Percentiles rank a stretch among this genome's conserved stretches.
Evolutionary conservation across 768 basidiomycete species (phyloP).

Genomic region (Termitomyces bulborhizus): DNA sequence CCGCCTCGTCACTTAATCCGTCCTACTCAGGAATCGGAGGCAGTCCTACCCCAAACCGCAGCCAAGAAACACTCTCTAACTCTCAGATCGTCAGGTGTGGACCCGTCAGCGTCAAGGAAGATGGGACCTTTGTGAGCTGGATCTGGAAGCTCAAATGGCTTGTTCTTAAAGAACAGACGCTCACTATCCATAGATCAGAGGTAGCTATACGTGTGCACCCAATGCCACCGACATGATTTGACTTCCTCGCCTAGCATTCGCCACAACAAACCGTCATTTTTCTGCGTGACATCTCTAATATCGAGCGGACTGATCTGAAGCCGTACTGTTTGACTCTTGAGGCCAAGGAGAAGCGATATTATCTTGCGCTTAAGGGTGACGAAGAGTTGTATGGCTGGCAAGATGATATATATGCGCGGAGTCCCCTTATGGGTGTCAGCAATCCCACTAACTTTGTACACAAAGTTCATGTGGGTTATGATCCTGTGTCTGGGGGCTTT

Average conservation of each 20-base stretch:
- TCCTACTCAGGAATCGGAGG: conserved; percentile 82
- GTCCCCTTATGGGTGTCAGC: conserved; percentile 88
- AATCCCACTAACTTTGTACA: conserved; percentile 98
- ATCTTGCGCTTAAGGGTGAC: conserved; percentile 82
- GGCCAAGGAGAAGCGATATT: conserved; percentile 77
- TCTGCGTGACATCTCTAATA: conserved; percentile 74
- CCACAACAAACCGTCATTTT: conserved; percentile 55
- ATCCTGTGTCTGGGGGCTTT: conserved; percentile 89
- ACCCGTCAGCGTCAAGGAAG: conserved; percentile 87
- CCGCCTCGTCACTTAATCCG: conserved; percentile 54
- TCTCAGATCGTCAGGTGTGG: conserved; percentile 60
- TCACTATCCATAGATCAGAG: conserved; percentile 89
- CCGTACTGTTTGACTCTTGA: conserved; percentile 90
- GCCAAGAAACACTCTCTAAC: conserved; percentile 25
- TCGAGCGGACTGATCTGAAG: conserved; percentile 91
- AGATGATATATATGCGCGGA: conserved; percentile 91
- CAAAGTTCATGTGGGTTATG: conserved; percentile 97
- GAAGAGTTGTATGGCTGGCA: conserved; percentile 99
- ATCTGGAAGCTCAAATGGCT: conserved; percentile 91
- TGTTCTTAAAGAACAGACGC: conserved; percentile 70
- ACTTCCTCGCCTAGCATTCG: conserved; percentile 30
- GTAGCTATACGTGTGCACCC: conserved; percentile 43
- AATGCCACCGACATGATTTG: background rate
- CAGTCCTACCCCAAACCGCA: conserved; percentile 68
- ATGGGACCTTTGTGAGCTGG: conserved; percentile 79